These are phyloP conservation scores for Aspergillus puulaauensis DNA, from an alignment of 2,329 filamentous ascomycete genomes.

Conservation along the genomic window DNA sequence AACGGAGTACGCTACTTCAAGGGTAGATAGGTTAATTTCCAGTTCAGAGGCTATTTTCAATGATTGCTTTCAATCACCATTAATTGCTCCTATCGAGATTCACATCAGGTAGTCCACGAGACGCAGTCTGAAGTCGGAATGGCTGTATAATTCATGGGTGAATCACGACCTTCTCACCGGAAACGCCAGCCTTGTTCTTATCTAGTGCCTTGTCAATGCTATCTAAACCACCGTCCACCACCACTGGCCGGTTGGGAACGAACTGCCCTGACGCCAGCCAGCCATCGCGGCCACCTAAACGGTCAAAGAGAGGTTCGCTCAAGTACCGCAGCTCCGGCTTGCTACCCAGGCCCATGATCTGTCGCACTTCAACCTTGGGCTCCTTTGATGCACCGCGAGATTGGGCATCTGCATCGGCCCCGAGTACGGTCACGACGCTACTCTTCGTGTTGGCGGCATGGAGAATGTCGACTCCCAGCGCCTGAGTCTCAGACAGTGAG, in stretches of 20 bases:
- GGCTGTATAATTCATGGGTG: background rate
- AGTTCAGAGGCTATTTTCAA: no score
- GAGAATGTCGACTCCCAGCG: constrained; percentile 29
- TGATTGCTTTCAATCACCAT: no score
- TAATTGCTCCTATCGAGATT: no score
- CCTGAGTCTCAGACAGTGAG: constrained; percentile 28
- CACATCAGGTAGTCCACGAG: no score
- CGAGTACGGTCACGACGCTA: constrained; percentile 11
- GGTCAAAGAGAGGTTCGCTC: constrained; percentile 28
- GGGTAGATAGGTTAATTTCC: no score
- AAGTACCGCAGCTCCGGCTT: constrained; percentile 26
- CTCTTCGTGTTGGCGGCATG: constrained; percentile 18
- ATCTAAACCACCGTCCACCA: constrained; percentile 29
- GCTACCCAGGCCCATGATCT: constrained; percentile 26
- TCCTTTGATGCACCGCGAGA: background rate
- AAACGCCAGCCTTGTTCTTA: constrained; percentile 20
- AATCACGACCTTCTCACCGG: constrained; percentile 20
- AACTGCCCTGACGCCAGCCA: constrained; percentile 31
- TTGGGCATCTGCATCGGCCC: background rate
- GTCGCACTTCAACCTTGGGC: constrained; percentile 14
- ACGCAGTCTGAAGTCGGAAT: no score
- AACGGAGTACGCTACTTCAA: no score
- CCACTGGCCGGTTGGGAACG: constrained; percentile 27
- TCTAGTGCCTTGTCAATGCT: constrained; percentile 19
- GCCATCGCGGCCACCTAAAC: constrained; percentile 23